Percentiles rank a stretch among this genome's conserved stretches.
Conservation (phyloP, 495 filamentous ascomycete genomes). For the Xeromyces bisporus region DNA sequence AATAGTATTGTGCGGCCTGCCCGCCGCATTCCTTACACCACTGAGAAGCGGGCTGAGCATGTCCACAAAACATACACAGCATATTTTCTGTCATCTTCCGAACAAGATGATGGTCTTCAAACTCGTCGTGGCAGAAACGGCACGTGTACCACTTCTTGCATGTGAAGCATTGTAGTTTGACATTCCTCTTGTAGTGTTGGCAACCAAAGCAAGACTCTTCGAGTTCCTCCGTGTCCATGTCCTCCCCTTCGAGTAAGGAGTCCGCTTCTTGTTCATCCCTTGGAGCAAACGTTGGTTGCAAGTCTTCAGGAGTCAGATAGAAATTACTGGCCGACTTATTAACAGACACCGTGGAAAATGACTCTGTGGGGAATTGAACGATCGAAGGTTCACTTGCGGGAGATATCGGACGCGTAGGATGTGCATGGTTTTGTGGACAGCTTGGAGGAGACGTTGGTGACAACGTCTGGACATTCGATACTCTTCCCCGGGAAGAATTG, state of each 20-base stretch:
- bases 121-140: slow-evolving; percentile 82
- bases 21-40: slow-evolving; percentile 60
- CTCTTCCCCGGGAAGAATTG: slow-evolving; percentile 27
- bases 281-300: slow-evolving; percentile 50
- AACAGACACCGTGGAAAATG: slow-evolving; percentile 14
- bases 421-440: slow-evolving; percentile 20
- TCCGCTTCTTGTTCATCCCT: slow-evolving; percentile 25
- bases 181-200: slow-evolving; percentile 84
- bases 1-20: slow-evolving; percentile 81
- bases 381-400: slow-evolving; percentile 12
- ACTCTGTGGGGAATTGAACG: slow-evolving; percentile 14
- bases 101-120: slow-evolving; percentile 66
- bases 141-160: slow-evolving; percentile 92
- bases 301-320: slow-evolving; percentile 53
- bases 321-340: slow-evolving; percentile 35
- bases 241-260: slow-evolving; percentile 27
- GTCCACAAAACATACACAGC: slow-evolving; percentile 92
- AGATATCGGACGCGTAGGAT: slow-evolving; percentile 18
- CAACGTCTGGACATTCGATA: slow-evolving; percentile 12
- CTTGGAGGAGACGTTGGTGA: slow-evolving; percentile 14
- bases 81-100: slow-evolving; percentile 80
- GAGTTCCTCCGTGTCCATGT: slow-evolving; percentile 23
- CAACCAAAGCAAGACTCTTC: slow-evolving; percentile 50
- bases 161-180: slow-evolving; percentile 81
- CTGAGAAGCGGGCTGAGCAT: slow-evolving; percentile 67